phyloP scores from a whole-genome alignment of 2,329 filamentous ascomycete genomes.

The Amesomyces nigricolor region DNA sequence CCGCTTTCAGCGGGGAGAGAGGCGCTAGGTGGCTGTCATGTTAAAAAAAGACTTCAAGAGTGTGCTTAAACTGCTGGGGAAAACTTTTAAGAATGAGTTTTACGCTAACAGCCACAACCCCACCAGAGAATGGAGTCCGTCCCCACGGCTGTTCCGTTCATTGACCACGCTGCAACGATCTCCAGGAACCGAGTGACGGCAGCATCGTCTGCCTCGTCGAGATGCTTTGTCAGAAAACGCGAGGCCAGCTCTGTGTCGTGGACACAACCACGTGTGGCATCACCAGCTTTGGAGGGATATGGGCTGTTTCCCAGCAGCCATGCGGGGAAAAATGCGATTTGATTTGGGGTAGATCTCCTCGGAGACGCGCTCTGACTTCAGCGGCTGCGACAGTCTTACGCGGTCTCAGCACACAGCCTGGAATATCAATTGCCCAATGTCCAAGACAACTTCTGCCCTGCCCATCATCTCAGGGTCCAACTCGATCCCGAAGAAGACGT shows the following conservation, averaged over 20 bases:
- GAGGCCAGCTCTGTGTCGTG: not conserved
- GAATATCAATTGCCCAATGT: no score
- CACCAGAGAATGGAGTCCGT: conserved; percentile 15
- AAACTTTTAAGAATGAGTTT: not conserved
- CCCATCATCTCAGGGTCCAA: no score
- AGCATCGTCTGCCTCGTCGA: not conserved
- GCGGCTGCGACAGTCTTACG: not conserved
- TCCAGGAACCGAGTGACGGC: not conserved
- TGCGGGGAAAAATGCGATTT: no score
- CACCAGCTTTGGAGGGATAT: not conserved
- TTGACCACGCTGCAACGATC: not conserved
- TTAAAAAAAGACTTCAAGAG: not conserved
- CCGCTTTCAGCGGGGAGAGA: conserved; percentile 7
- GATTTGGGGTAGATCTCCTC: no score
- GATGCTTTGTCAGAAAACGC: conserved; percentile 2
- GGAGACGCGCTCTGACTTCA: no score
- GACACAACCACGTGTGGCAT: not conserved
- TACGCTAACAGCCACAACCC: conserved; percentile 1
- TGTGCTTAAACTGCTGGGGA: not conserved
- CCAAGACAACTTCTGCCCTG: no score
- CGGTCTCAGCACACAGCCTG: not conserved
- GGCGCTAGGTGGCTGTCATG: not conserved
- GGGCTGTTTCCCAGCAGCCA: no score
- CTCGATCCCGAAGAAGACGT: no score
- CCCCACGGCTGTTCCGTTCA: conserved; percentile 6